Percentiles rank a stretch among this genome's conserved stretches.
These are phyloP conservation scores for Excoecaria agallocha DNA, from an alignment of 345 rosid species.

Conservation along the genomic window DNA sequence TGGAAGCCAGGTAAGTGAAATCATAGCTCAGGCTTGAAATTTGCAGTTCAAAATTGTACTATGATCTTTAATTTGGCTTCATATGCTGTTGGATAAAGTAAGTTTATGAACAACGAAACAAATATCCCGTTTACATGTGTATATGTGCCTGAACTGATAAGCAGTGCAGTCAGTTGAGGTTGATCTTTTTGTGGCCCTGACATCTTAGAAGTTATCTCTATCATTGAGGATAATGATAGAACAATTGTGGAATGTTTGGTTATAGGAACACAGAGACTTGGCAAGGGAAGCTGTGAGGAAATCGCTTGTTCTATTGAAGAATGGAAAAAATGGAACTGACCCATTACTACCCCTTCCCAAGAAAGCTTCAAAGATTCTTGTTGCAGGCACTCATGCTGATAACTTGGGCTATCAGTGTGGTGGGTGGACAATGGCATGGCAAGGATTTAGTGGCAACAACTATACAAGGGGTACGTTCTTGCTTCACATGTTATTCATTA, in stretches of 20 bases:
- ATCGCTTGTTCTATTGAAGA: conserved; percentile 32
- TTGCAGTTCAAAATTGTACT: background rate
- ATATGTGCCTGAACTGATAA: background rate
- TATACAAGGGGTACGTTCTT: conserved; percentile 22
- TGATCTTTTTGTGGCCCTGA: background rate
- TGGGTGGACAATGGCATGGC: conserved; percentile 32
- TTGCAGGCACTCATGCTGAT: conserved; percentile 29
- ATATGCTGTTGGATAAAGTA: background rate
- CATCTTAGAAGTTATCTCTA: background rate
- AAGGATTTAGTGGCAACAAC: conserved; percentile 29
- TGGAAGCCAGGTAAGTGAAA: conserved; percentile 32
- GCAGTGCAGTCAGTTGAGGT: background rate
- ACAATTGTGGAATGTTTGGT: conserved; percentile 2
- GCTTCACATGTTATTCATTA: background rate
- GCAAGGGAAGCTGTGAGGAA: conserved; percentile 32
- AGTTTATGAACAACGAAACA: background rate
- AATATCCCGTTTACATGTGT: background rate
- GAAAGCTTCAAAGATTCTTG: conserved; percentile 27
- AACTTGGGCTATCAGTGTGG: conserved; percentile 34
- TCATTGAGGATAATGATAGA: background rate
- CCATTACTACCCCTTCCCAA: conserved; percentile 29
- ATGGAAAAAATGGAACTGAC: conserved; percentile 23
- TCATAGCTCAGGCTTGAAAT: background rate
- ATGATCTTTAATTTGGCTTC: background rate
- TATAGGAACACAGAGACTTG: conserved; percentile 30